A percentile compares a stretch with the other conserved stretches of the same genome.
Evolutionary conservation across 805 yeast species (phyloP).

Genomic region (Hanseniaspora occidentalis): DNA sequence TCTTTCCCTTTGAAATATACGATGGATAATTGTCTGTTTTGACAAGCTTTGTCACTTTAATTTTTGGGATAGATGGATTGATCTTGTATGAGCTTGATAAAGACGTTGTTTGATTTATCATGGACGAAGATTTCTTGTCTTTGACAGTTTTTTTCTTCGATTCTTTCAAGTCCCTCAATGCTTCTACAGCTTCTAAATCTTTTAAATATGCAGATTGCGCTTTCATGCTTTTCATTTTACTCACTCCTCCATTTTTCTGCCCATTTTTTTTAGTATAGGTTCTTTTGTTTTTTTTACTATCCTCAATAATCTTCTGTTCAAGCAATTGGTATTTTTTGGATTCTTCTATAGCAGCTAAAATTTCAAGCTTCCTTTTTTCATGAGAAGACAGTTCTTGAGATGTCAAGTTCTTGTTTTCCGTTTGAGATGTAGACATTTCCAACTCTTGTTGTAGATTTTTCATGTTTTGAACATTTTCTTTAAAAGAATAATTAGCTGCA

Average conservation of each 20-base stretch:
- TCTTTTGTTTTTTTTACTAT: conserved; percentile 5
- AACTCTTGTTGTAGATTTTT: too few species aligned
- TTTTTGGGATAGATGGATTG: neutral
- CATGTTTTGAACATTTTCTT: too few species aligned
- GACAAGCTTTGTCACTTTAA: neutral
- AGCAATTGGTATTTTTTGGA: conserved; percentile 5
- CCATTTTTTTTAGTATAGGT: conserved; percentile 3
- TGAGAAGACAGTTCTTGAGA: conserved; percentile 2
- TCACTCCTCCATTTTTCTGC: neutral
- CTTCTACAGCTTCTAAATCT: too few species aligned
- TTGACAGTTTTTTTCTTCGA: too few species aligned
- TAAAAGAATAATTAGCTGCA: conserved; percentile 18
- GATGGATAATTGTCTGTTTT: too few species aligned
- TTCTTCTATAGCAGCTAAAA: conserved; percentile 8
- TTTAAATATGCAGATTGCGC: conserved; percentile 1
- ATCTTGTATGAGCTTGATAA: neutral
- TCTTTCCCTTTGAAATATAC: conserved; percentile 1
- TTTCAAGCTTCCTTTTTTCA: conserved; percentile 4
- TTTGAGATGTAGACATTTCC: too few species aligned
- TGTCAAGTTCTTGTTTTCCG: too few species aligned
- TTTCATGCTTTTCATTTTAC: neutral
- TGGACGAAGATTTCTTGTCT: too few species aligned
- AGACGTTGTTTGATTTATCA: too few species aligned
- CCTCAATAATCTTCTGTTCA: conserved; percentile 4
- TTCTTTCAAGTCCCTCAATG: too few species aligned